These are phyloP conservation scores for Phyllachora maydis DNA, from an alignment of 2,329 filamentous ascomycete genomes.

Conservation along the genomic window DNA sequence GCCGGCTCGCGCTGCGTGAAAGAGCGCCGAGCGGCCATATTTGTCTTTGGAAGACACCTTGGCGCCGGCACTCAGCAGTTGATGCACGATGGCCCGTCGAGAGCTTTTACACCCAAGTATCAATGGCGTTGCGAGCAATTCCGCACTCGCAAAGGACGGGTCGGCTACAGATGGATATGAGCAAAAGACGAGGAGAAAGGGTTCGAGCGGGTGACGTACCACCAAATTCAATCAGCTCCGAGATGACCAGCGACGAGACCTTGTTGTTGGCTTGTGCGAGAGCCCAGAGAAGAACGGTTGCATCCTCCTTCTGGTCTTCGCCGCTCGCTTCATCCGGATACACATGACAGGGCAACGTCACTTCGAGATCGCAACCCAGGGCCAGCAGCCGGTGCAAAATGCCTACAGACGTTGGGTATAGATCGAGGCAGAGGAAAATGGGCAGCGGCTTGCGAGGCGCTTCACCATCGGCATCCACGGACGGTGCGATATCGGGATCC, in stretches of 20 bases:
- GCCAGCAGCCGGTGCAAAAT: conserved; percentile 5
- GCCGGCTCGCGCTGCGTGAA: conserved; percentile 10
- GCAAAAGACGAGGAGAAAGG: too few species aligned
- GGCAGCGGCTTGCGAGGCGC: too few species aligned
- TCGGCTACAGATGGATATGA: too few species aligned
- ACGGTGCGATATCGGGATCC: conserved; percentile 5
- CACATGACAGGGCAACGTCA: conserved; percentile 5
- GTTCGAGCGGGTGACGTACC: too few species aligned
- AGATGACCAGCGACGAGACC: conserved; percentile 3
- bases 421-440: conserved; percentile 6
- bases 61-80: conserved; percentile 7
- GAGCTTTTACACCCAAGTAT: conserved; percentile 6
- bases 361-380: conserved; percentile 5
- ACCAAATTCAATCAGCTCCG: conserved; percentile 5
- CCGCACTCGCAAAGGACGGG: too few species aligned
- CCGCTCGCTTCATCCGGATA: conserved; percentile 3
- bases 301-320: conserved; percentile 6
- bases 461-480: too few species aligned
- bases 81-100: conserved; percentile 5
- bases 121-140: conserved; percentile 8
- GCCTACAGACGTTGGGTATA: conserved; percentile 5
- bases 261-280: conserved; percentile 5
- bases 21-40: conserved; percentile 8
- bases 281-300: conserved; percentile 7
- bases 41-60: conserved; percentile 6